phyloP scores from a whole-genome alignment of 371 early-diverging fungal genomes.

The Syncephalastrum monosporum region DNA sequence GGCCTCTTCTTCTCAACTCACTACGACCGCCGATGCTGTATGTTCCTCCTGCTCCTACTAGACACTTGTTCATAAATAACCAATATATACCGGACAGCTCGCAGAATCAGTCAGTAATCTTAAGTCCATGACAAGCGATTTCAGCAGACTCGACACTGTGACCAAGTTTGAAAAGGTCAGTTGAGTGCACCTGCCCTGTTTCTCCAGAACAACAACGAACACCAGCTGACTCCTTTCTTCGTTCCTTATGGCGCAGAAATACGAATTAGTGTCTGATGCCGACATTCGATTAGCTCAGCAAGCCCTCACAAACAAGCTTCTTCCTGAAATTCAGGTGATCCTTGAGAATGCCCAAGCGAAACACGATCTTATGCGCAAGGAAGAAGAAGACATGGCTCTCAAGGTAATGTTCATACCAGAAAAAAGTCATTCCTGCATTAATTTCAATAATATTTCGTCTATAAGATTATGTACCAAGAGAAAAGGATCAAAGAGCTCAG shows the following conservation, averaged over 20 bases:
- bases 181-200: not conserved
- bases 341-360: not conserved
- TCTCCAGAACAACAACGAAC: not conserved
- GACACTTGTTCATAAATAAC: not conserved
- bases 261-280: constrained; percentile 12
- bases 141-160: constrained; percentile 5
- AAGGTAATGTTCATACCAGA: constrained; percentile 5
- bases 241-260: constrained; percentile 1
- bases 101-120: constrained; percentile 7
- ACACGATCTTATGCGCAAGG: constrained; percentile 4
- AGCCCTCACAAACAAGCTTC: constrained; percentile 5
- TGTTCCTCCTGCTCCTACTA: not conserved
- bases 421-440: no score
- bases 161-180: constrained; percentile 10
- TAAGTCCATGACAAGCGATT: constrained; percentile 3
- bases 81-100: not conserved
- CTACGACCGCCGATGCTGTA: constrained; percentile 5
- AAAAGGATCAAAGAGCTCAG: no score
- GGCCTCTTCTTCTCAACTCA: constrained; percentile 4
- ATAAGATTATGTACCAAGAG: no score
- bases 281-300: constrained; percentile 9
- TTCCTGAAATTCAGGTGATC: constrained; percentile 6
- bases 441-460: no score
- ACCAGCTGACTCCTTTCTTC: not conserved
- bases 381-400: constrained; percentile 4